phyloP scores from a whole-genome alignment of 2,329 filamentous ascomycete genomes.

The Aspergillus aculeatinus region DNA sequence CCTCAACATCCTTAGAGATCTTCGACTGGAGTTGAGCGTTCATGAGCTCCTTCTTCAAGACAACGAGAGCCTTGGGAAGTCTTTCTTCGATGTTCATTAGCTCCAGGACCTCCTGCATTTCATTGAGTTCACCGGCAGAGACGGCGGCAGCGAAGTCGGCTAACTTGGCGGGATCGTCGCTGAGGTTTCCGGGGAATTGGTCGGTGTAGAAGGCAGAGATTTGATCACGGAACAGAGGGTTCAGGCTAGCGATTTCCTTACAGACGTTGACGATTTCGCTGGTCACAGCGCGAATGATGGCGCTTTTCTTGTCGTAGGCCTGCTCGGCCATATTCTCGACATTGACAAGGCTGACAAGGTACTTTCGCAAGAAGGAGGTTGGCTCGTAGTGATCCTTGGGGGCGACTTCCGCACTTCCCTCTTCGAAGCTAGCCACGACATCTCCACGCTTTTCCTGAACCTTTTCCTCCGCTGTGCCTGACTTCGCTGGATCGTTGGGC shows the following conservation, averaged over 20 bases:
- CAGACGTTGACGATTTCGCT: slow-evolving; percentile 99
- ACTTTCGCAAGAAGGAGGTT: slow-evolving; percentile 86
- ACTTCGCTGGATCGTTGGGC: slow-evolving; percentile 50
- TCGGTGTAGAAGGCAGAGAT: slow-evolving; percentile 97
- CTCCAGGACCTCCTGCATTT: slow-evolving; percentile 87
- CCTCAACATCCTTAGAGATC: slow-evolving; percentile 96
- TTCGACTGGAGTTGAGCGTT: slow-evolving; percentile 96
- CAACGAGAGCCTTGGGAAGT: slow-evolving; percentile 84
- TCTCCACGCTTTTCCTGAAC: slow-evolving; percentile 76
- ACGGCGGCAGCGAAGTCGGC: slow-evolving; percentile 97
- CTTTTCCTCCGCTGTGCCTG: slow-evolving; percentile 38
- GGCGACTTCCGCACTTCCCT: slow-evolving; percentile 64
- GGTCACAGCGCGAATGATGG: slow-evolving; percentile 84
- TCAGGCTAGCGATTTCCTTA: slow-evolving; percentile 92
- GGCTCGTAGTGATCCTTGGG: slow-evolving; percentile 70
- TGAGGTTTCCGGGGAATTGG: slow-evolving; percentile 90
- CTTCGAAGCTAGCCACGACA: slow-evolving; percentile 95
- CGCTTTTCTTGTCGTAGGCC: slow-evolving; percentile 84
- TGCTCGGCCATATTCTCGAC: slow-evolving; percentile 91
- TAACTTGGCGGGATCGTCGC: slow-evolving; percentile 88
- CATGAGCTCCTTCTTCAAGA: slow-evolving; percentile 97
- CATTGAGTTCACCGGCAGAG: slow-evolving; percentile 86
- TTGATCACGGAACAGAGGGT: slow-evolving; percentile 93
- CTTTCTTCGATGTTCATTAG: slow-evolving; percentile 89
- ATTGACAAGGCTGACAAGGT: slow-evolving; percentile 89